Evolutionary conservation across 1,284 basidiomycete genomes (phyloP), one percentile per base, ranked within the genome.

Genomic region (Phellopilus nigrolimitatus): DNA sequence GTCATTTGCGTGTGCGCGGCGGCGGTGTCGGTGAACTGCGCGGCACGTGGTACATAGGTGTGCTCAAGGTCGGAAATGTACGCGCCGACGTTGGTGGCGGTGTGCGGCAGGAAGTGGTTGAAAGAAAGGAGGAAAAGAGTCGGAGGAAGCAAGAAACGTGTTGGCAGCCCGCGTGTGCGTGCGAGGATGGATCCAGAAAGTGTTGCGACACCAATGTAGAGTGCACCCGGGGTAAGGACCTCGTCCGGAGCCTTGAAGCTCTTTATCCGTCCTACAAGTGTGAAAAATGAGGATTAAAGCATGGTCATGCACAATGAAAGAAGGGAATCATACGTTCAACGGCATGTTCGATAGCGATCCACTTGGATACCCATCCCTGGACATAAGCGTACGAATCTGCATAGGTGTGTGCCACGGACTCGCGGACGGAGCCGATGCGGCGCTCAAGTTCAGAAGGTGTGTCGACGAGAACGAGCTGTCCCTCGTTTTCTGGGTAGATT

Each of bases 141-240:
- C 0, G 91, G 86, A 0, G 91, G 91, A 8, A 91, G 72, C 31
- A 84, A 58, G 53, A 86, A 62, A 30, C 91, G 85, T 12, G 79
- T 69, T 28, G 81, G 74, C 53, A 91, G 69, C 36, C 70, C 63
- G 33, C 93, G 84, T 57, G 85, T 87, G 34, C 93, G 84, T 0
- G 88, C 81, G 51, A 97, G 66, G 59, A 97, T 85, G 51, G 90
- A 91, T 1, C 88, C 90, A 0, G 89, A 88, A 41, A 97, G 81
- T 3, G 91, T 84, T 1, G 91, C 84, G 34, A 97, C 80, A 42
- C 91, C 90, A 50, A 92, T 84, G 70, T 94, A 95, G 54, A 95
- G 82, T 9, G 88, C 64, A 15, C 88, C 90, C 1, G 94, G 94
- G 4, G 85, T 93, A 33, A 97, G 76, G 0, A 83, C 73, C 70